Evolutionary conservation across 2,329 filamentous ascomycete genomes (phyloP), one percentile per base, ranked within the genome.

Genomic region (Pseudohalonectria lignicola): DNA sequence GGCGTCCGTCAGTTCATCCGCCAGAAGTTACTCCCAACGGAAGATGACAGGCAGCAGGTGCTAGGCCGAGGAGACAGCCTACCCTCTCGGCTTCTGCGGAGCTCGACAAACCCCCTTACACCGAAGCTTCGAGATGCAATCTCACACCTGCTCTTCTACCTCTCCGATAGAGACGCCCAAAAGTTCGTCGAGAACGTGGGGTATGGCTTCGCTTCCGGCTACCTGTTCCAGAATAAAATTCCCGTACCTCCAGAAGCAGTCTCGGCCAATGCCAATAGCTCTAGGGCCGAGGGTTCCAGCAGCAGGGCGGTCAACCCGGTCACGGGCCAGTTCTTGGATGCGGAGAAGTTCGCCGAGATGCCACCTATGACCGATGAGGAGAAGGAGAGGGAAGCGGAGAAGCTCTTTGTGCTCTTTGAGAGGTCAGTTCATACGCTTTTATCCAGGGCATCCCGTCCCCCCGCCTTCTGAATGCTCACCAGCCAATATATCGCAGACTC

Each of bases 151-250:
- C 73, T 95, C 43, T 98, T 93, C 54, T 83, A 93, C 46, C 69
- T 96, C 20, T 94, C 87, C 0, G 82, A 81, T 45, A 83, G 79
- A 49, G 79, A 95, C 49, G 75, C 88, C 0, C 73, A 71, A 13
- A 82, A 70, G 21, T 92, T 95, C 51, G 83, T 96, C 1, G 72
- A 84, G 37, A 95, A 95, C 48, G 85, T 98, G 11, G 92, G 92
- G 0, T 98, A 94, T 53, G 92, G 92, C 0, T 94, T 85, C 52
- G 92, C 92, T 1, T 85, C 87, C 0, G 92, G 92, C 0, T 94
- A 92, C 54, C 64, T 98, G 13, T 81, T 88, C 62, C 81, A 83
- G 45, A 83, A 90, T 44, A 85, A 92, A 39, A 77, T 96, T 11
- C 70, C 80, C 0, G 67, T 94, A 17, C 86, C 87, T 0, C 69